Conservation (phyloP, 169 alveolate genomes). For the Eimeria falciformis region DNA sequence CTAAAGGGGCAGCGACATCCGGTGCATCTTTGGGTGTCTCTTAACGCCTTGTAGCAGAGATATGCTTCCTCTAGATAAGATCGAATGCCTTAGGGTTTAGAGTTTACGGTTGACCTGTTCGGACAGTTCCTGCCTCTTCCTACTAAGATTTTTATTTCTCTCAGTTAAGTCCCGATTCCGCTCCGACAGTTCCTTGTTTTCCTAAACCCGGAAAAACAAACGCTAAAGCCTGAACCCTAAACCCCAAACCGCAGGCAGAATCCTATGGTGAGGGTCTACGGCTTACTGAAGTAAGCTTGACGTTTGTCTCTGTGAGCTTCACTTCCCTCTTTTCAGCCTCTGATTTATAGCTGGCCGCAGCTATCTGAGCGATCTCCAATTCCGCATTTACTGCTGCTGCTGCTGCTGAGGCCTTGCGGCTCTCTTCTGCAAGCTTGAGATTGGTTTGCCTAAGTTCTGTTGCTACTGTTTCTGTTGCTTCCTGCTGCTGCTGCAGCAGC, state of each 20-base stretch:
- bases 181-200: slow-evolving; percentile 50
- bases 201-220: background rate
- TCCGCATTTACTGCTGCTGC: background rate
- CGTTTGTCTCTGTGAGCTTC: slow-evolving; percentile 38
- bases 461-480: slow-evolving; percentile 31
- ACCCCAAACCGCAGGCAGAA: background rate
- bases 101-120: slow-evolving; percentile 30
- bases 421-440: background rate
- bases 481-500: slow-evolving; percentile 20
- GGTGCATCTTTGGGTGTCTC: too few species aligned
- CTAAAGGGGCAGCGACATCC: too few species aligned
- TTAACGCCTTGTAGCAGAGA: too few species aligned
- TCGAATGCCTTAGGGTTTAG: background rate
- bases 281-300: slow-evolving; percentile 30
- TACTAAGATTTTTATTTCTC: slow-evolving; percentile 24
- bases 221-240: background rate
- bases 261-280: background rate
- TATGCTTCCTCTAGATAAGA: too few species aligned
- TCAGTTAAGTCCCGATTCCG: slow-evolving; percentile 17
- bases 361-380: slow-evolving; percentile 22
- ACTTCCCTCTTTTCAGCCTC: slow-evolving; percentile 46
- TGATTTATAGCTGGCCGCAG: slow-evolving; percentile 25
- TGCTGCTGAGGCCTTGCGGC: slow-evolving; percentile 35
- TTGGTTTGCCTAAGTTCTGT: background rate
- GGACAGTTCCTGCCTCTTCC: slow-evolving; percentile 37